Base-by-base conservation (phyloP, 2,329 filamentous ascomycete species). In the Plectosphaerella sp. region DNA sequence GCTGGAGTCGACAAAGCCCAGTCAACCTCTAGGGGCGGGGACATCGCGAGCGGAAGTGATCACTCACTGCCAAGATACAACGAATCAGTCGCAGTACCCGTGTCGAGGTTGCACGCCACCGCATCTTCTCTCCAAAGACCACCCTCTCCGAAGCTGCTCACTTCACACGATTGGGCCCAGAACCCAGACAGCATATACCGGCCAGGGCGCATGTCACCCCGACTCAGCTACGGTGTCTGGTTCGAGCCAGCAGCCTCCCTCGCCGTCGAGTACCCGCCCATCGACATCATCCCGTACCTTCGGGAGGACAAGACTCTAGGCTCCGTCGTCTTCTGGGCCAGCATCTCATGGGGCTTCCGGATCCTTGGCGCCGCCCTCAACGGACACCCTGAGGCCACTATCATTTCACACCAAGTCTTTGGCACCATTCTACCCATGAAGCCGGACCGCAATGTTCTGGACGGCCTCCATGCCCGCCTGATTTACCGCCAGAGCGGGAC, bases 221-320 rank as follows among this genome's bases (percentile, higher is more conserved):
- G 49, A 16, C 42, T 50, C 28, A 36, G 49, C 12, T 46, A 45
- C 22, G 49, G 49, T 14, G 22, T 45, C 28, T 46, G 28, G 28
- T 25, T 45, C 5, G 41, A 37, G 28, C 41, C 12, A 3, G 5
- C 37, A 15, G n/a, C 41, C 16, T 15, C 28, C 15, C 20, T 36
- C 12, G 18, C 18, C 10, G 22, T 46, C 25, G 20, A 20, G 14
- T 22, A 39, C 35, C 49, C 49, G 6, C 49, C 49, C n/a, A 8
- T 25, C 41, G 49, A 50, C 15, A 50, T 50, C 20, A n/a, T 36
- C n/a, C 42, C 49, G 4, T 50, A 45, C 18, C 37, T 50, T n/a
- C 16, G 24, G 18, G 22, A 18, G 3, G 20, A 24, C 22, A 50
- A 12, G 18, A 24, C 49, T 14, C 42, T 45, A 12, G 16, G 33